phyloP scores from a whole-genome alignment of 2,329 filamentous ascomycete species.

The Gaeumannomyces tritici region DNA sequence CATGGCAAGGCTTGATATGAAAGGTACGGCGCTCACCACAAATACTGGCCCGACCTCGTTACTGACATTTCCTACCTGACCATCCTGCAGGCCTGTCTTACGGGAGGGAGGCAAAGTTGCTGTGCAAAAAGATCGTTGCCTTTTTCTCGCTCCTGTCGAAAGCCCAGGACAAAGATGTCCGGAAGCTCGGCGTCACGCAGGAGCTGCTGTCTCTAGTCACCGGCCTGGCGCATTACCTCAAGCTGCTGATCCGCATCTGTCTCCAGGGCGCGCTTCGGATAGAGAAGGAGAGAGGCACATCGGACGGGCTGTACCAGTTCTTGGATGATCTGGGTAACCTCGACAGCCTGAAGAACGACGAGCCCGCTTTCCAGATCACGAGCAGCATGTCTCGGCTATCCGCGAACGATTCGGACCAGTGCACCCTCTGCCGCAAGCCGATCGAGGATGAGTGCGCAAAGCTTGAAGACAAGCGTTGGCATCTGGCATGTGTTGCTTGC shows the following conservation, averaged over 20 bases:
- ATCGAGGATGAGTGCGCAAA: constrained; percentile 91
- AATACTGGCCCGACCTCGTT: neutral
- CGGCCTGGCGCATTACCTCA: constrained; percentile 91
- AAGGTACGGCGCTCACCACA: constrained; percentile 47
- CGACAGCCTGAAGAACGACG: constrained; percentile 65
- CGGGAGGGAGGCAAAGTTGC: constrained; percentile 87
- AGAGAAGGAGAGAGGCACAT: constrained; percentile 69
- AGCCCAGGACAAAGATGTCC: constrained; percentile 81
- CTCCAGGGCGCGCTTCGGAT: constrained; percentile 86
- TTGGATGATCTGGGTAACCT: constrained; percentile 75
- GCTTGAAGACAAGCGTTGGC: constrained; percentile 69
- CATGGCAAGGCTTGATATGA: constrained; percentile 59
- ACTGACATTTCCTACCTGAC: neutral
- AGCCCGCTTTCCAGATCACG: constrained; percentile 51
- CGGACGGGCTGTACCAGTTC: constrained; percentile 72
- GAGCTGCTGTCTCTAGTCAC: constrained; percentile 97
- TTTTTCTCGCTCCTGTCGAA: constrained; percentile 95
- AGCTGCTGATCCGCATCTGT: constrained; percentile 93
- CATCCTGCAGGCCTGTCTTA: constrained; percentile 64
- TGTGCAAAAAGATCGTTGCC: constrained; percentile 99
- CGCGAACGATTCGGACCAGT: constrained; percentile 75
- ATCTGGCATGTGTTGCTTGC: constrained; percentile 74
- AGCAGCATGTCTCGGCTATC: constrained; percentile 57
- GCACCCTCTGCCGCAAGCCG: constrained; percentile 68
- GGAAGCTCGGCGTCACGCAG: constrained; percentile 91